Evolutionary conservation across 2,329 filamentous ascomycete species (phyloP).

Genomic region (Phaeoacremonium minimum): DNA sequence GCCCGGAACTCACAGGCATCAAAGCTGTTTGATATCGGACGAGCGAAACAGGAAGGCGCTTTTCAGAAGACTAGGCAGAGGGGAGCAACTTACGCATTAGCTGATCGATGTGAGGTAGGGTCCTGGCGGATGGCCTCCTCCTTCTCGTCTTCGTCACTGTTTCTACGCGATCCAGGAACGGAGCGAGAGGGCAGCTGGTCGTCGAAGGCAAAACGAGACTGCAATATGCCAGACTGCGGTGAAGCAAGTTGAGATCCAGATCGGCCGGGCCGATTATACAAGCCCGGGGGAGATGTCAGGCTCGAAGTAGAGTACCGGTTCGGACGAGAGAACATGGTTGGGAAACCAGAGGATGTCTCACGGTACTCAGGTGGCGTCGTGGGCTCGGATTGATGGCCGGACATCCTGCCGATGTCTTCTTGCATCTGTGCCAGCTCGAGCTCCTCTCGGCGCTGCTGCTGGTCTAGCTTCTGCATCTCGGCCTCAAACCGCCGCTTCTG

Average conservation of each 20-base stretch:
- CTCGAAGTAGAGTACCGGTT: slow-evolving; percentile 88
- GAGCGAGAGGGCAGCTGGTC: slow-evolving; percentile 76
- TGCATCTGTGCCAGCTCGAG: slow-evolving; percentile 82
- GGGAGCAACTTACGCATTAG: slow-evolving; percentile 80
- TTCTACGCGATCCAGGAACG: slow-evolving; percentile 79
- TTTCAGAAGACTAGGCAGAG: too few species aligned
- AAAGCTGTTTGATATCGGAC: too few species aligned
- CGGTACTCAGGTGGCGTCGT: slow-evolving; percentile 94
- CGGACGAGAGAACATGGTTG: slow-evolving; percentile 74
- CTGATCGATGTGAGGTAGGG: slow-evolving; percentile 67
- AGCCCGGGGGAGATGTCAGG: slow-evolving; percentile 74
- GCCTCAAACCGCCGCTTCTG: slow-evolving; percentile 86
- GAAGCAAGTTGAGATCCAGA: slow-evolving; percentile 79
- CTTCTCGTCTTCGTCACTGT: slow-evolving; percentile 88
- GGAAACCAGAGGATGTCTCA: slow-evolving; percentile 67
- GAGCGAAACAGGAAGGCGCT: slow-evolving; percentile 6
- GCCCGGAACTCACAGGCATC: too few species aligned
- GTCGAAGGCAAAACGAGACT: slow-evolving; percentile 55
- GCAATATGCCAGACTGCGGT: slow-evolving; percentile 61
- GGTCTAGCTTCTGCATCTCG: slow-evolving; percentile 85
- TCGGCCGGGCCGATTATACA: slow-evolving; percentile 68
- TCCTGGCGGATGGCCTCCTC: slow-evolving; percentile 68
- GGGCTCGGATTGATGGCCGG: slow-evolving; percentile 85
- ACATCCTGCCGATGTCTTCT: slow-evolving; percentile 64
- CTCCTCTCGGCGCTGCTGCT: slow-evolving; percentile 78